Conservation (phyloP, 176 grass and related monocot genomes). For the Bonia amplexicaulis region DNA sequence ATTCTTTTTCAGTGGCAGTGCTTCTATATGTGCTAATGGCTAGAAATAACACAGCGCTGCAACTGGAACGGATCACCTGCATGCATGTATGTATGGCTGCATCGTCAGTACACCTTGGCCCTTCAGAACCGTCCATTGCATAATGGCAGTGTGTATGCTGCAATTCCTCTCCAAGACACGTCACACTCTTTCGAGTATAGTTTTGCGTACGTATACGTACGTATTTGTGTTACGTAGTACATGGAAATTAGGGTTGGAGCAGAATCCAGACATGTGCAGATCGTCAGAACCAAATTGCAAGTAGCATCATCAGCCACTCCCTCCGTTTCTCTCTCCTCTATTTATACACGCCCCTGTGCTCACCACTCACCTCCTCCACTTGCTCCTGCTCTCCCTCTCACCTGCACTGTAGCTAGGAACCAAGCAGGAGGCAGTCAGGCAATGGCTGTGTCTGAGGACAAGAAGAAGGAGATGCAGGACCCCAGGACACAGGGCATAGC, state of each 20-base stretch:
- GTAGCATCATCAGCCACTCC: neutral
- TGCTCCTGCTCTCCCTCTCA: neutral
- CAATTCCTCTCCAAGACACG: too few species aligned
- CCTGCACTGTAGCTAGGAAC: neutral
- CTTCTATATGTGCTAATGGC: too few species aligned
- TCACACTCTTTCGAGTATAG: too few species aligned
- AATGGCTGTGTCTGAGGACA: slow-evolving; percentile 31
- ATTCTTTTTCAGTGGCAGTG: neutral
- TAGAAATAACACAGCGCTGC: too few species aligned
- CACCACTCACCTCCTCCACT: neutral
- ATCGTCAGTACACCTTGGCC: too few species aligned
- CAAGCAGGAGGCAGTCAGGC: neutral
- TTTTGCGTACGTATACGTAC: too few species aligned
- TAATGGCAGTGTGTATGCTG: too few species aligned
- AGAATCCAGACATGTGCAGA: neutral
- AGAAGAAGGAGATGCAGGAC: slow-evolving; percentile 27
- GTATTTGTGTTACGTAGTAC: too few species aligned
- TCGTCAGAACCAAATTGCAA: neutral
- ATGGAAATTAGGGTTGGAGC: neutral
- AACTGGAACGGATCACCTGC: too few species aligned
- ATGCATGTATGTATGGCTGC: too few species aligned
- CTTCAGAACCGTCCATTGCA: too few species aligned
- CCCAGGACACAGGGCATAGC: slow-evolving; percentile 32
- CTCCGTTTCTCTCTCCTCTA: neutral
- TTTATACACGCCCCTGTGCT: slow-evolving; percentile 11